Conservation (phyloP, 805 yeast species). For the Kuraishia molischiana region DNA sequence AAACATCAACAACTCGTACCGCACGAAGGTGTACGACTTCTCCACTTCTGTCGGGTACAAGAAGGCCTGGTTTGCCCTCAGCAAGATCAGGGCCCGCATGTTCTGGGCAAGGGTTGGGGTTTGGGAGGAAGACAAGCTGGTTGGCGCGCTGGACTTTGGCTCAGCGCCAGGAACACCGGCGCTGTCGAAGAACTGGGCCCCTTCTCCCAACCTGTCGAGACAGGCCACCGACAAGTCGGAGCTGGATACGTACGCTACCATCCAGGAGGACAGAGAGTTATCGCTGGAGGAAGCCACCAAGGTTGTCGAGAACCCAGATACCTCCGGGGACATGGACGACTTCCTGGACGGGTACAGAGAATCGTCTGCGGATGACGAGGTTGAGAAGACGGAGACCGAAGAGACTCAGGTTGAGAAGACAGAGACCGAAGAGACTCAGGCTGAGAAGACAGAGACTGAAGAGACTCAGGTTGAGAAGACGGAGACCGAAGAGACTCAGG, state of each 20-base stretch:
- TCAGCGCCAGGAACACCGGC: not conserved
- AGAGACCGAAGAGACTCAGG: too few relatives aligned
- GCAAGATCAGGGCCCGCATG: slow-evolving; percentile 57
- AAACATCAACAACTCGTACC: slow-evolving; percentile 34
- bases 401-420: too few relatives aligned
- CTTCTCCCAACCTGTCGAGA: not conserved
- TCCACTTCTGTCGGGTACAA: slow-evolving; percentile 23
- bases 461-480: too few relatives aligned
- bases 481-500: too few relatives aligned
- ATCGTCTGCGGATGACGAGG: not conserved
- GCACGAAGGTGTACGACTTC: slow-evolving; percentile 47
- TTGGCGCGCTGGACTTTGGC: not conserved
- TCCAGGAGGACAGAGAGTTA: too few relatives aligned
- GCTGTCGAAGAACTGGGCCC: not conserved
- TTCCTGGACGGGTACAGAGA: not conserved
- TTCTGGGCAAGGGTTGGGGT: slow-evolving; percentile 81
- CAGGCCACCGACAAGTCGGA: not conserved
- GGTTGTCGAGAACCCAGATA: not conserved
- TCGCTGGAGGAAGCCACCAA: too few relatives aligned
- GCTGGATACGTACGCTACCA: not conserved
- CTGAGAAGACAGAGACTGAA: too few relatives aligned
- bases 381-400: too few relatives aligned
- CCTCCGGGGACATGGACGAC: not conserved
- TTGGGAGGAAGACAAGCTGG: slow-evolving; percentile 40
- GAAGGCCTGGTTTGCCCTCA: slow-evolving; percentile 55